A percentile compares a stretch with the other conserved stretches of the same genome.
Conservation (phyloP, 129 eudicot species). For the Solidago caesia region DNA sequence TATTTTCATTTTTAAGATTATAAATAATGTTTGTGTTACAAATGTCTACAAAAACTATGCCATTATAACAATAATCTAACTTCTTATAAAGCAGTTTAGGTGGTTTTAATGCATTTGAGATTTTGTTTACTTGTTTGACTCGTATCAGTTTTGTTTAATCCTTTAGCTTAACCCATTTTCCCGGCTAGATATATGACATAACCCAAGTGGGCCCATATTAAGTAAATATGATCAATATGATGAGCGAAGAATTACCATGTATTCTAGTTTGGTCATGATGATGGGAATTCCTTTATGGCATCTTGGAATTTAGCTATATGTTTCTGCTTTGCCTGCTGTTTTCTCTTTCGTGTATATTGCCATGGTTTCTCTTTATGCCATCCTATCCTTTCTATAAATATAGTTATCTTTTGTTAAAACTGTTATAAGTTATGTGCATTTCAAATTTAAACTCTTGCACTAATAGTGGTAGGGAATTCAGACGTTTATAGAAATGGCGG, state of each 20-base stretch:
- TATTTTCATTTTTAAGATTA: background rate
- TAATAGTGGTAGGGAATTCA: slow-evolving; percentile 9
- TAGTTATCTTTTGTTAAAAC: background rate
- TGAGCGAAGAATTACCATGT: background rate
- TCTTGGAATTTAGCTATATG: background rate
- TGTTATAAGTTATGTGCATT: background rate
- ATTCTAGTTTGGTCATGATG: background rate
- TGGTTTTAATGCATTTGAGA: background rate
- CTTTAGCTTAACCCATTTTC: background rate
- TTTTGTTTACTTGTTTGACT: background rate
- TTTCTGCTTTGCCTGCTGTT: background rate
- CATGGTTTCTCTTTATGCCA: background rate
- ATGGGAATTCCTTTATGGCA: background rate
- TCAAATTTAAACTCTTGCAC: background rate
- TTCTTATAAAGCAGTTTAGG: slow-evolving; percentile 2
- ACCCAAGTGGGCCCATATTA: background rate
- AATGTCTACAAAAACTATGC: background rate
- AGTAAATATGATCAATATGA: background rate
- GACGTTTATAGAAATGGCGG: slow-evolving; percentile 6
- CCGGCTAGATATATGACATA: background rate
- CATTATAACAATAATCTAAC: slow-evolving; percentile 11
- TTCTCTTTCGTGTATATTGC: background rate
- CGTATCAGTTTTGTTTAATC: background rate
- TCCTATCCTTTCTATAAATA: slow-evolving; percentile 4
- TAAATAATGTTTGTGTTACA: background rate